Evolutionary conservation across 352 stramenopile genomes (phyloP).

Genomic region (Pythium rhizo-oryzae): DNA sequence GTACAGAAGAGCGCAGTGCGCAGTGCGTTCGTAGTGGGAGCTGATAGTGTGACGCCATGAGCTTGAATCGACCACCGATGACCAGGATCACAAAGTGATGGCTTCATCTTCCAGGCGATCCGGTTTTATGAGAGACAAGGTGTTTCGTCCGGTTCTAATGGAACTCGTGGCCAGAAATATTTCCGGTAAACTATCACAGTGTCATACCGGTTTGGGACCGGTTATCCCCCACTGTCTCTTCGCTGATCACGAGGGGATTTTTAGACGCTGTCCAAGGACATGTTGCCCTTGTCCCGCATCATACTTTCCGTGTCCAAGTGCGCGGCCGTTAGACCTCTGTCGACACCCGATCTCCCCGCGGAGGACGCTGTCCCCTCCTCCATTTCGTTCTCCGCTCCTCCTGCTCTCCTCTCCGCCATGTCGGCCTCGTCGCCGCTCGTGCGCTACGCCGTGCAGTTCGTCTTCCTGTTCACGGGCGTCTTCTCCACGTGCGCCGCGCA

Average conservation of each 20-base stretch:
- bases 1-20: too few relatives aligned
- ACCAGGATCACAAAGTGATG: neutral
- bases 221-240: neutral
- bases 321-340: neutral
- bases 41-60: neutral
- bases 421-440: constrained; percentile 13
- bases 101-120: constrained; percentile 4
- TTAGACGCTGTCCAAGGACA: neutral
- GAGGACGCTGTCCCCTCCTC: neutral
- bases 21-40: too few relatives aligned
- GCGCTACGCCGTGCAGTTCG: constrained; percentile 46
- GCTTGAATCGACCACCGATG: neutral
- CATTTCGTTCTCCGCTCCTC: neutral
- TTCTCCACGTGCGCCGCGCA: constrained; percentile 86
- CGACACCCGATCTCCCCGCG: neutral
- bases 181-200: neutral
- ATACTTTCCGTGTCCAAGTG: neutral
- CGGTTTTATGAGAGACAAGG: constrained; percentile 3
- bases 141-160: constrained; percentile 20
- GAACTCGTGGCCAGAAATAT: neutral
- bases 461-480: constrained; percentile 84
- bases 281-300: constrained; percentile 4
- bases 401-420: constrained; percentile 2
- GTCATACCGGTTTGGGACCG: neutral
- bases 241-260: neutral